phyloP scores from a whole-genome alignment of 768 basidiomycete genomes.

The Suillus tomentosus region DNA sequence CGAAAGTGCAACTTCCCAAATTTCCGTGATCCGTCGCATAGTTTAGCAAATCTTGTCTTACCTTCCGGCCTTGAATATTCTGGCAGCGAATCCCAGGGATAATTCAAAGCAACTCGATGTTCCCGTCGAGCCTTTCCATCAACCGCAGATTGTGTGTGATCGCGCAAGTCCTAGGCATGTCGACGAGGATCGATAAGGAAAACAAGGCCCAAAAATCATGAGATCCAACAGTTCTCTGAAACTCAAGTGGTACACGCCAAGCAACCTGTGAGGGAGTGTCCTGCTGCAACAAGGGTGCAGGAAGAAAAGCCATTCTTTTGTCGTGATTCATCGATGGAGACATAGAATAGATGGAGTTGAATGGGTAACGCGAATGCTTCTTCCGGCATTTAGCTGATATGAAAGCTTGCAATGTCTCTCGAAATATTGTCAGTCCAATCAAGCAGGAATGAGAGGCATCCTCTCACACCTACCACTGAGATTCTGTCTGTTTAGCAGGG shows the following conservation, averaged over 20 bases:
- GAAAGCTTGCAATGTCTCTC: slow-evolving; percentile 10
- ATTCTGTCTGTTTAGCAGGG: slow-evolving; percentile 59
- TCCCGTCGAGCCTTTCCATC: slow-evolving; percentile 25
- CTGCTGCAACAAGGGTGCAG: slow-evolving; percentile 64
- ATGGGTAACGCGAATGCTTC: slow-evolving; percentile 44
- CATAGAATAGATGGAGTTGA: slow-evolving; percentile 50
- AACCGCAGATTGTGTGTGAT: slow-evolving; percentile 21
- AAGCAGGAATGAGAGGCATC: background rate
- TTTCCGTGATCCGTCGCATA: slow-evolving; percentile 15
- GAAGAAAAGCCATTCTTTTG: slow-evolving; percentile 46
- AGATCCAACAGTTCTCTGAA: background rate
- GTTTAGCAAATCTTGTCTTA: background rate
- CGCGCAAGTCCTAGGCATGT: slow-evolving; percentile 28
- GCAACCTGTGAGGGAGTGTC: slow-evolving; percentile 86
- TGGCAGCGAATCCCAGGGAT: slow-evolving; percentile 21
- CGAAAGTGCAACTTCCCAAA: slow-evolving; percentile 15
- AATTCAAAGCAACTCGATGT: slow-evolving; percentile 31
- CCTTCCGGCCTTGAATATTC: background rate
- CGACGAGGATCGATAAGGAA: slow-evolving; percentile 71
- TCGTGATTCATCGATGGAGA: slow-evolving; percentile 43
- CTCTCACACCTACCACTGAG: slow-evolving; percentile 62
- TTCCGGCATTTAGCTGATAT: slow-evolving; percentile 65
- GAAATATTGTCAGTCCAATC: background rate
- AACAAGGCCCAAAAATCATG: slow-evolving; percentile 59
- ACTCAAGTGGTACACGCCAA: slow-evolving; percentile 53